Evolutionary conservation across 371 early-diverging fungal genomes (phyloP), one percentile per base, ranked within the genome.

Genomic region (Mucor circinelloides): DNA sequence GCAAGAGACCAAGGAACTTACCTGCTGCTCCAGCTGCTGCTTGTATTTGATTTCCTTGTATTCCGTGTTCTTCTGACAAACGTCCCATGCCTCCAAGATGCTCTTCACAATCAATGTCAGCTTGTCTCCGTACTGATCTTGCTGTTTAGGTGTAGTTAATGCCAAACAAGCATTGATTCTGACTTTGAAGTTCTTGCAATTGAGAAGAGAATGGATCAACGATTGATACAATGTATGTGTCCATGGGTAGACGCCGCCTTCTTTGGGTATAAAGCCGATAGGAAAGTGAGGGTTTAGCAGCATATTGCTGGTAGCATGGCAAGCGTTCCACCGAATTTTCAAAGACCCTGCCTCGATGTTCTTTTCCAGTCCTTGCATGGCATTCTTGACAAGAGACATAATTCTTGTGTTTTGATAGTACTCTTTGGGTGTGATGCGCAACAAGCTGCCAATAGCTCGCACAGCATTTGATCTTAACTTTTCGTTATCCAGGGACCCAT

Each of bases 321-420:
- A 92, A 3, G 94, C 91, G 72, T 94, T 94, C 94, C 94, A 94
- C 19, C 94, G 89, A 10, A 85, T 85, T 88, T 93, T 93, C 25
- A 92, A 74, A 0, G 92, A 80, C 0, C 94, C 93, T 6, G 84
- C 71, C 60, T 89, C 88, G 46, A 92, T 86, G 63, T 91, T 90
- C 69, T 89, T 90, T 36, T 85, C 74, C n/a, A 93, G 63, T 0
- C 78, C 78, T 3, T 71, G 59, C 32, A 92, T 80, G 0, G 84
- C 89, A 15, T 86, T 84, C 23, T 82, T 80, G 17, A 91, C 77
- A 5, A 89, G 64, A 0, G 68, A 66, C 52, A 83, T 73, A 30
- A 81, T 81, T 15, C 79, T 76, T 42, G 86, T 84, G 27, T 79
- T 76, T 10, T 75, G 72, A 42, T 89, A 71, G 27, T 86, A 84